Conservation (phyloP, 2,329 filamentous ascomycete genomes). For the Paracoccidioides lutzii region DNA sequence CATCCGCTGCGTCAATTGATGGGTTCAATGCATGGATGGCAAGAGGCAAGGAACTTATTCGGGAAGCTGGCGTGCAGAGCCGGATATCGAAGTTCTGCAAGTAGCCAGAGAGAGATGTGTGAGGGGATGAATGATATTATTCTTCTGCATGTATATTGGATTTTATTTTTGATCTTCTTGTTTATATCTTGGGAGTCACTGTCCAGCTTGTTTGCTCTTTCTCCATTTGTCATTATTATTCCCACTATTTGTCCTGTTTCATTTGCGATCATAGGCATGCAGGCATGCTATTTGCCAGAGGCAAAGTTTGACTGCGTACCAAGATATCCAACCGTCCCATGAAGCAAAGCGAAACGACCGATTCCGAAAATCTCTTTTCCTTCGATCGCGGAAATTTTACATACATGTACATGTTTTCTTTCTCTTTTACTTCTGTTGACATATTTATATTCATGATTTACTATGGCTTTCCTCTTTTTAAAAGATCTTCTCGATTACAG, state of each 20-base stretch:
- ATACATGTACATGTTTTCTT: not conserved
- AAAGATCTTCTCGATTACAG: too few species aligned
- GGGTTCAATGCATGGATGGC: slow-evolving; percentile 32
- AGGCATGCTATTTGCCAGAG: not conserved
- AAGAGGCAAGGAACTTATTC: slow-evolving; percentile 27
- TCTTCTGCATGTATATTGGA: not conserved
- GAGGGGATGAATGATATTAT: not conserved
- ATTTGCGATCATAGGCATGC: not conserved
- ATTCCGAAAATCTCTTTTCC: not conserved
- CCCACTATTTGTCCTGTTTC: not conserved
- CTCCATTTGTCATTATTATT: not conserved
- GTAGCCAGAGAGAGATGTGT: not conserved
- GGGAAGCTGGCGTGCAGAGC: slow-evolving; percentile 26
- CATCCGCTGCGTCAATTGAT: slow-evolving; percentile 24
- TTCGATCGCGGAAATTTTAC: not conserved
- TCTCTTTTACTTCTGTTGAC: slow-evolving; percentile 7
- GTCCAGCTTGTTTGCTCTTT: not conserved
- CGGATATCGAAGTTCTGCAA: slow-evolving; percentile 10
- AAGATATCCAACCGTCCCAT: not conserved
- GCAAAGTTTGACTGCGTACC: not conserved
- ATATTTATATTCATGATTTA: not conserved
- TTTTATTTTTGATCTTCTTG: not conserved
- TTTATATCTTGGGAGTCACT: not conserved
- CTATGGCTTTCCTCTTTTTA: too few species aligned
- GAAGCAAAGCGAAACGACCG: not conserved